A percentile compares a stretch with the other conserved stretches of the same genome.
phyloP scores from a whole-genome alignment of 2,329 filamentous ascomycete species.

The Fusarium mexicanum region DNA sequence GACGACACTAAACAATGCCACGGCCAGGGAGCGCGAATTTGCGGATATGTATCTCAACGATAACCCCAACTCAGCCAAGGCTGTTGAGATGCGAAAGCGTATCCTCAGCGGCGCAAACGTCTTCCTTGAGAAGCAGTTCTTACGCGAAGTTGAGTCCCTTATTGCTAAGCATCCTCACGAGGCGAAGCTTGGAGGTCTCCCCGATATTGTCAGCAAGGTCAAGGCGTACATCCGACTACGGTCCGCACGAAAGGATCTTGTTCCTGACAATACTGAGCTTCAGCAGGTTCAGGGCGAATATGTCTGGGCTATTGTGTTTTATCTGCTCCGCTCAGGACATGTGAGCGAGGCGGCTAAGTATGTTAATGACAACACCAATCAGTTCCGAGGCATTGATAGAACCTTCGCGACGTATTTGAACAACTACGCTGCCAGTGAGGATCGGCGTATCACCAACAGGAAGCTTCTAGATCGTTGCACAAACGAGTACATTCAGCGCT shows the following conservation, averaged over 20 bases:
- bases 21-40: constrained; percentile 80
- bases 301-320: constrained; percentile 95
- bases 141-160: constrained; percentile 77
- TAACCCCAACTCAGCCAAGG: constrained; percentile 69
- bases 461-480: constrained; percentile 88
- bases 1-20: constrained; percentile 67
- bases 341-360: constrained; percentile 87
- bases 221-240: constrained; percentile 90
- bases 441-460: constrained; percentile 76
- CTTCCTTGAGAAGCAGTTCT: constrained; percentile 85
- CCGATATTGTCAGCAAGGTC: constrained; percentile 88
- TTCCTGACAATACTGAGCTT: constrained; percentile 80
- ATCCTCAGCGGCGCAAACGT: constrained; percentile 82
- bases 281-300: constrained; percentile 84
- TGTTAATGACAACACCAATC: constrained; percentile 79
- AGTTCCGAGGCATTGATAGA: constrained; percentile 90
- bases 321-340: constrained; percentile 85
- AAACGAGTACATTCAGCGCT: constrained; percentile 87
- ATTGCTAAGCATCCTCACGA: constrained; percentile 88
- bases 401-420: constrained; percentile 90
- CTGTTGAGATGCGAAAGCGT: constrained; percentile 76
- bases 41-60: constrained; percentile 81
- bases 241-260: constrained; percentile 82
- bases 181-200: constrained; percentile 88
- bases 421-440: constrained; percentile 79